Conservation (phyloP, 371 early-diverging fungal genomes). For the Mortierella sp. region DNA sequence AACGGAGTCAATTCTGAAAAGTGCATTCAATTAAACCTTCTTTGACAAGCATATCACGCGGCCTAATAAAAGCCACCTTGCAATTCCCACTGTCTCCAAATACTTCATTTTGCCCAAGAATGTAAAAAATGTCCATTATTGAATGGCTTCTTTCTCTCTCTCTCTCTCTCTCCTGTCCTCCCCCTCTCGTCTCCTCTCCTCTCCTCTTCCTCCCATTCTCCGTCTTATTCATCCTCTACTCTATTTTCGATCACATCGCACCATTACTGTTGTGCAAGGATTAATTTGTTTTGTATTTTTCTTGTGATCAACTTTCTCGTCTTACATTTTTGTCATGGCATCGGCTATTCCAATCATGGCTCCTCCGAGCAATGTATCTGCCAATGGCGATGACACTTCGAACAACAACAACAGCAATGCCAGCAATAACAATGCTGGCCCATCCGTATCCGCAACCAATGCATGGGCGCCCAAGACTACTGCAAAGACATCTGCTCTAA, state of each 20-base stretch:
- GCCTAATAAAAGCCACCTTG: no score
- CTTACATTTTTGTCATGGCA: constrained; percentile 48
- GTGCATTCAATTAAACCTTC: no score
- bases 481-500: constrained; percentile 24
- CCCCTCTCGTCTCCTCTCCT: background rate
- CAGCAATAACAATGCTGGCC: background rate
- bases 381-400: constrained; percentile 24
- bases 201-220: background rate
- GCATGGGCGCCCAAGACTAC: constrained; percentile 41
- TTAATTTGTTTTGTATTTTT: constrained; percentile 5
- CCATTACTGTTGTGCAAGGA: background rate
- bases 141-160: constrained; percentile 11
- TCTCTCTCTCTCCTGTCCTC: constrained; percentile 5
- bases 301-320: background rate
- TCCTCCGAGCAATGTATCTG: constrained; percentile 55
- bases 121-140: background rate
- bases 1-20: no score
- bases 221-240: constrained; percentile 6
- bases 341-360: constrained; percentile 73
- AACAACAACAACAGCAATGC: constrained; percentile 2
- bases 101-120: background rate
- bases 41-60: no score
- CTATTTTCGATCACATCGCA: constrained; percentile 1
- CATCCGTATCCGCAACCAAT: constrained; percentile 17
- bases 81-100: no score